A percentile compares a stretch with the other conserved stretches of the same genome.
These are phyloP conservation scores for Talaromyces marneffei DNA, from an alignment of 2,329 filamentous ascomycete species.

Conservation along the genomic window DNA sequence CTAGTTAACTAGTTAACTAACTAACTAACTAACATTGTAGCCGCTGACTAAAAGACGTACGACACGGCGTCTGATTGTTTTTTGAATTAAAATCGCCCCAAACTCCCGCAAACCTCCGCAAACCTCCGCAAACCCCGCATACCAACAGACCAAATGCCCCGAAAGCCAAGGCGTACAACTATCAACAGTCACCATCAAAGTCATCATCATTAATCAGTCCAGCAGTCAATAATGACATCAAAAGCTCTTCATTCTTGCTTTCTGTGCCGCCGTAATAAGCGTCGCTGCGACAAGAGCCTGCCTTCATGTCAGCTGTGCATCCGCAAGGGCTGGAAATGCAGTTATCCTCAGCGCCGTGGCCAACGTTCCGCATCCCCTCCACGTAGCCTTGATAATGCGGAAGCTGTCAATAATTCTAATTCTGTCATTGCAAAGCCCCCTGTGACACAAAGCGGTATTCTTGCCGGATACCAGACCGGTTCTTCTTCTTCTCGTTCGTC, in stretches of 20 bases:
- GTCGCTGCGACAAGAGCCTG: constrained; percentile 8
- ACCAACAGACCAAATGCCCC: neutral
- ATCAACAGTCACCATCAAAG: neutral
- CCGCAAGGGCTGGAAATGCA: constrained; percentile 7
- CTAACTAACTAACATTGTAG: neutral
- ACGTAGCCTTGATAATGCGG: neutral
- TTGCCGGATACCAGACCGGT: neutral
- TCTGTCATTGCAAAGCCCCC: neutral
- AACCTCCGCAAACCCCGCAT: constrained; percentile 1
- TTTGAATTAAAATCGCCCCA: neutral
- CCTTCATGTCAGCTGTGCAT: constrained; percentile 5
- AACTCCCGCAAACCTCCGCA: neutral
- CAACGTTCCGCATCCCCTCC: constrained; percentile 1
- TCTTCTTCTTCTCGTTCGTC: neutral
- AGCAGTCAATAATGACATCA: neutral
- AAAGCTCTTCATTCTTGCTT: constrained; percentile 3
- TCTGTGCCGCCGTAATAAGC: constrained; percentile 5
- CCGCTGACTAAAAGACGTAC: neutral
- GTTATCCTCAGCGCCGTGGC: constrained; percentile 6
- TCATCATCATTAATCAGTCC: neutral
- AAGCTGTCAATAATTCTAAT: neutral
- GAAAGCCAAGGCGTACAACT: too few relatives aligned
- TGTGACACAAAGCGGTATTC: neutral
- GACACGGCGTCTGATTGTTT: too few relatives aligned
- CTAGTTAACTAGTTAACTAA: too few relatives aligned